Conservation (phyloP, 2,329 filamentous ascomycete species). For the Botrytis galanthina region DNA sequence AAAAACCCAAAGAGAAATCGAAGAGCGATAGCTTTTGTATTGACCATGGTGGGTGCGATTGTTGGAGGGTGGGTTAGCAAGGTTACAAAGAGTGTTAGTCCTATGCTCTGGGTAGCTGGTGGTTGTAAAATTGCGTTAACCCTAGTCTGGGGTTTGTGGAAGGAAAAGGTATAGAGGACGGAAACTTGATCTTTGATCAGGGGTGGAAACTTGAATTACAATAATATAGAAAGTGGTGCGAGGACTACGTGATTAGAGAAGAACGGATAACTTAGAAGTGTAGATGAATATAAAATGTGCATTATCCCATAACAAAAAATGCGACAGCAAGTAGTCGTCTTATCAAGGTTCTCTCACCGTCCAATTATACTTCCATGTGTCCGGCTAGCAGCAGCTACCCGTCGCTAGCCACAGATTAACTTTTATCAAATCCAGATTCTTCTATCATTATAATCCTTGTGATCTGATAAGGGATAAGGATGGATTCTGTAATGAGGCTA, state of each 20-base stretch:
- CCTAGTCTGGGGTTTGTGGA: constrained; percentile 47
- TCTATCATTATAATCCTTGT: background rate
- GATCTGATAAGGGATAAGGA: constrained; percentile 9
- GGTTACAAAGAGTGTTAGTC: constrained; percentile 48
- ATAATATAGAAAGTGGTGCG: background rate
- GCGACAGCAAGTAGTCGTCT: background rate
- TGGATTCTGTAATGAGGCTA: background rate
- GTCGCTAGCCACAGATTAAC: background rate
- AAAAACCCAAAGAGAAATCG: constrained; percentile 50
- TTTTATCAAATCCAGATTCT: background rate
- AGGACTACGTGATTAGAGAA: background rate
- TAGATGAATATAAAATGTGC: constrained; percentile 1
- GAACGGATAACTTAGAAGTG: background rate
- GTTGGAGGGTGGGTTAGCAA: constrained; percentile 46
- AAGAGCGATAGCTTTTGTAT: constrained; percentile 47
- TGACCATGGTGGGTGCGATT: constrained; percentile 50
- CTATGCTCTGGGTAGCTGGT: constrained; percentile 40
- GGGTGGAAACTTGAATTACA: background rate
- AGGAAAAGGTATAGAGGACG: background rate
- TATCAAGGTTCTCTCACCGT: background rate
- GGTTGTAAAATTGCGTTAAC: constrained; percentile 53
- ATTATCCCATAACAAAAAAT: background rate
- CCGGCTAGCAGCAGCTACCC: background rate
- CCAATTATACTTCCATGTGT: background rate
- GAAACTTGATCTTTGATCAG: background rate